A percentile compares a stretch with the other conserved stretches of the same genome.
These are phyloP conservation scores for Geopyxis carbonaria DNA, from an alignment of 495 filamentous ascomycete species.

Conservation along the genomic window DNA sequence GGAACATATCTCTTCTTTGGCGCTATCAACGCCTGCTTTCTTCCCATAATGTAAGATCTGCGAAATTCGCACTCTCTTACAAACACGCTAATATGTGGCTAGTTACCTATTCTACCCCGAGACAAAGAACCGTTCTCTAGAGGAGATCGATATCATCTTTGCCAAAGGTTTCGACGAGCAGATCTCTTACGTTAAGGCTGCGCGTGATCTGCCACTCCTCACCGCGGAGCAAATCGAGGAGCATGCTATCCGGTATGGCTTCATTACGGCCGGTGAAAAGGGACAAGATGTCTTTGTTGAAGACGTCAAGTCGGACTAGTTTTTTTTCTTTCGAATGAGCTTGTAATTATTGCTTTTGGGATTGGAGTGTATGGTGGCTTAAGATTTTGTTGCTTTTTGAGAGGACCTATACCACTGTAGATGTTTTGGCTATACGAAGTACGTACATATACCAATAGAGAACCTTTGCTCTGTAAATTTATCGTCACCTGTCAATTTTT, in stretches of 20 bases:
- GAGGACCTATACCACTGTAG: too few species aligned
- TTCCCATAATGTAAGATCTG: conserved; percentile 44
- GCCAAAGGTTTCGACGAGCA: conserved; percentile 62
- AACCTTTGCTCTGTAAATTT: too few species aligned
- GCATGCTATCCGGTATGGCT: conserved; percentile 45
- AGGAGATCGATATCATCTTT: conserved; percentile 69
- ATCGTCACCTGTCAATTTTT: too few species aligned
- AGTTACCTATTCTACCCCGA: conserved; percentile 45
- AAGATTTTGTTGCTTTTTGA: too few species aligned
- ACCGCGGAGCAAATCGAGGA: conserved; percentile 44
- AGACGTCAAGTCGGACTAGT: not conserved
- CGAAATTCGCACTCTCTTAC: too few species aligned
- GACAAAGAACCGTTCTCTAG: conserved; percentile 44
- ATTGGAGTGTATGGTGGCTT: too few species aligned
- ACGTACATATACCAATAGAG: too few species aligned
- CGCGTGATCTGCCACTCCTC: conserved; percentile 51
- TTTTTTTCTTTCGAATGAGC: not conserved
- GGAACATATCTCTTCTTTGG: conserved; percentile 70
- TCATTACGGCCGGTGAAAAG: conserved; percentile 17
- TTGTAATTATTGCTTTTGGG: too few species aligned
- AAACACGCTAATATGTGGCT: conserved; percentile 20
- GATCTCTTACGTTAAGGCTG: conserved; percentile 55
- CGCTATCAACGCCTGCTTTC: conserved; percentile 47
- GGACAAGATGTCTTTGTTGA: not conserved
- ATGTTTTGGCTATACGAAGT: too few species aligned